A percentile compares a stretch with the other conserved stretches of the same genome.
Evolutionary conservation across 257 asterid genomes (phyloP).

Genomic region (Jasminum sambac): DNA sequence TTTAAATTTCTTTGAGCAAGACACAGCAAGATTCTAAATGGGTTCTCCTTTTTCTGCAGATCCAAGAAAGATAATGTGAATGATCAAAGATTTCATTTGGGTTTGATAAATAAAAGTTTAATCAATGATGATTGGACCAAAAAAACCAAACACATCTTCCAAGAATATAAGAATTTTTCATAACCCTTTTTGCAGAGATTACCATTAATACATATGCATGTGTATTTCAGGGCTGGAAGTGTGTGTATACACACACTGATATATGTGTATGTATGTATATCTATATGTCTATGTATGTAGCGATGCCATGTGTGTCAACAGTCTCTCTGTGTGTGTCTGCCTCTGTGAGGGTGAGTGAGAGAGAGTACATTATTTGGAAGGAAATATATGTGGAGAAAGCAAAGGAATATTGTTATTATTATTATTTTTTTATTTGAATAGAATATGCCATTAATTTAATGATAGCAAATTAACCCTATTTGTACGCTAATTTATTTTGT

Average conservation of each 20-base stretch:
- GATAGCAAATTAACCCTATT: not conserved
- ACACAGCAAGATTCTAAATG: conserved; percentile 30
- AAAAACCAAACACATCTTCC: conserved; percentile 40
- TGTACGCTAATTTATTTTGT: not conserved
- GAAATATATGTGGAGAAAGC: conserved; percentile 50
- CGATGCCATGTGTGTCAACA: conserved; percentile 12
- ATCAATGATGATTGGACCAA: conserved; percentile 33
- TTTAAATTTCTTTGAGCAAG: conserved; percentile 32
- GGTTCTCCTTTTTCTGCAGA: conserved; percentile 38
- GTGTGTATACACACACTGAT: conserved; percentile 8
- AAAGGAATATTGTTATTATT: conserved; percentile 33
- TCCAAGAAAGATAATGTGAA: conserved; percentile 63
- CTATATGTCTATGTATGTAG: conserved; percentile 17
- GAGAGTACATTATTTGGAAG: conserved; percentile 32
- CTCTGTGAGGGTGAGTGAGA: not conserved
- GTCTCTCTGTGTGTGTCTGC: conserved; percentile 18
- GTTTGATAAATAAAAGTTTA: conserved; percentile 13
- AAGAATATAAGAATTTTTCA: conserved; percentile 27
- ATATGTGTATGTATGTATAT: not conserved
- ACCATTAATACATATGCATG: conserved; percentile 42
- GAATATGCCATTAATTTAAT: conserved; percentile 8
- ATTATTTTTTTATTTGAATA: too few relatives aligned
- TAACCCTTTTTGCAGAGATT: conserved; percentile 50
- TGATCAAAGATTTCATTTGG: conserved; percentile 27
- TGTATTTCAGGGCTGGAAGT: conserved; percentile 27